These are phyloP conservation scores for Jatropha multifida DNA, from an alignment of 441 rosid species.

Conservation along the genomic window DNA sequence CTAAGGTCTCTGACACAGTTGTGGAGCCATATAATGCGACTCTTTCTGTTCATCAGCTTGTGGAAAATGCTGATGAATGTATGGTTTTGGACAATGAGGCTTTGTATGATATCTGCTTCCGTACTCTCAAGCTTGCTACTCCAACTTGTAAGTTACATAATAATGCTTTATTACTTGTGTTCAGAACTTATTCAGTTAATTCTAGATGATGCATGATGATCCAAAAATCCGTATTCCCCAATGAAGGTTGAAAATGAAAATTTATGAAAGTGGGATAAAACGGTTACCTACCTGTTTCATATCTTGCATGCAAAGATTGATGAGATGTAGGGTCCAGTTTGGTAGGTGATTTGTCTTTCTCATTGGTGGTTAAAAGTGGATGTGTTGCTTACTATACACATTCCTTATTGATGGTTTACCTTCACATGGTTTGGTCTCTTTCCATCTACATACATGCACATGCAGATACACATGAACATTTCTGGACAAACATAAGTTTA, in stretches of 20 bases:
- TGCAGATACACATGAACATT: not conserved
- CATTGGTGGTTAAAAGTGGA: conserved; percentile 13
- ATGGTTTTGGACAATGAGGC: conserved; percentile 62
- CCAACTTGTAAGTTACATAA: conserved; percentile 41
- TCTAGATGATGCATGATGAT: not conserved
- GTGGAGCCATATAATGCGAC: conserved; percentile 70
- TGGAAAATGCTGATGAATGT: conserved; percentile 62
- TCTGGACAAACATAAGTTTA: not conserved
- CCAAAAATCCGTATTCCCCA: not conserved
- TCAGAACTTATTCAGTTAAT: not conserved
- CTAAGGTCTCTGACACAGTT: conserved; percentile 60
- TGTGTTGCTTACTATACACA: conserved; percentile 7
- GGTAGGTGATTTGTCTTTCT: conserved; percentile 17
- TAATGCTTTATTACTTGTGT: not conserved
- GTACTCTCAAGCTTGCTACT: conserved; percentile 56
- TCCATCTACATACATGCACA: not conserved
- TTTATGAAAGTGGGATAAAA: not conserved
- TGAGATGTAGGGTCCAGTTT: not conserved
- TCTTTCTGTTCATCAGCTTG: conserved; percentile 61
- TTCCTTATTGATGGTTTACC: not conserved
- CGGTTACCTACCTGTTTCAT: conserved; percentile 1
- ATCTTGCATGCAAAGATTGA: not conserved
- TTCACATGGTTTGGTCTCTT: not conserved
- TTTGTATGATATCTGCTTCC: conserved; percentile 51
- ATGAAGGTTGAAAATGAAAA: not conserved